Percentiles rank a stretch among this genome's conserved stretches.
Conservation (phyloP, 2,329 filamentous ascomycete genomes). For the Aspergillus clavatus region DNA sequence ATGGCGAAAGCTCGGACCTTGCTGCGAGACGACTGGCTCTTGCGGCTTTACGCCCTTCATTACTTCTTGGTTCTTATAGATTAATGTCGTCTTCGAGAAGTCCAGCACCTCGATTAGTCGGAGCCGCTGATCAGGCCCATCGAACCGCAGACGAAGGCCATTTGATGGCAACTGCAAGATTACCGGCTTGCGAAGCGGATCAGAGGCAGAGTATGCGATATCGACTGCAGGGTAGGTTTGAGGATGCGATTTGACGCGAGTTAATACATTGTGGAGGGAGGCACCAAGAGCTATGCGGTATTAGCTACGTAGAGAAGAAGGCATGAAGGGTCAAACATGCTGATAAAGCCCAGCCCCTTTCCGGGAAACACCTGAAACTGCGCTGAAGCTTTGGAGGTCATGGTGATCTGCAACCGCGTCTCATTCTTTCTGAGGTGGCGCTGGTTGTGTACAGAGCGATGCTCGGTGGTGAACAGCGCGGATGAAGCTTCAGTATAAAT, state of each 20-base stretch:
- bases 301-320: constrained; percentile 21
- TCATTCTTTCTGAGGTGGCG: too few relatives aligned
- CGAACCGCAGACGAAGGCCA: constrained; percentile 84
- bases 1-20: constrained; percentile 75
- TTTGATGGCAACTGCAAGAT: constrained; percentile 74
- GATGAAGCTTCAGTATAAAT: not conserved
- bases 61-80: constrained; percentile 76
- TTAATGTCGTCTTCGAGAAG: constrained; percentile 77
- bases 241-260: constrained; percentile 81
- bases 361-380: constrained; percentile 62
- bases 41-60: constrained; percentile 51
- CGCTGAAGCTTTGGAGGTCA: constrained; percentile 32
- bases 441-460: not conserved
- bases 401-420: constrained; percentile 23
- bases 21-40: constrained; percentile 31
- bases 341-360: constrained; percentile 60
- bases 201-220: constrained; percentile 69
- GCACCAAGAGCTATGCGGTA: constrained; percentile 68
- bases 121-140: constrained; percentile 85
- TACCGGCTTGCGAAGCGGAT: constrained; percentile 71
- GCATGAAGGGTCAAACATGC: constrained; percentile 28
- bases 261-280: constrained; percentile 84
- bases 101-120: constrained; percentile 87
- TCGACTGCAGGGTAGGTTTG: constrained; percentile 78
- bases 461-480: not conserved